Evolutionary conservation across 768 basidiomycete genomes (phyloP).

Genomic region (Favolaschia claudopus): DNA sequence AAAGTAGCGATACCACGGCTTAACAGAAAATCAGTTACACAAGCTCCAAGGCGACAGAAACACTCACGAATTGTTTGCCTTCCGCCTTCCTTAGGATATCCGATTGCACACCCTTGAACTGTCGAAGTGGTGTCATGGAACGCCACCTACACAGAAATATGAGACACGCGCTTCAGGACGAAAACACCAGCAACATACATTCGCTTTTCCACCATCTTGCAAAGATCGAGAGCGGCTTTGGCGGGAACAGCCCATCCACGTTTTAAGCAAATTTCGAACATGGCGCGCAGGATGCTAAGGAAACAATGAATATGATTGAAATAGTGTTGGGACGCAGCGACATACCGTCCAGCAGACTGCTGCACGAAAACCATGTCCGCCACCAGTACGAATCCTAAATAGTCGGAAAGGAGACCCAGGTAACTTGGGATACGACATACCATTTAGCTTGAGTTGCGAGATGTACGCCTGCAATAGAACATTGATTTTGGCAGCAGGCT

Average conservation of each 20-base stretch:
- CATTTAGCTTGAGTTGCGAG: conserved; percentile 92
- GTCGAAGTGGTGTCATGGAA: conserved; percentile 96
- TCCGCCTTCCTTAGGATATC: conserved; percentile 92
- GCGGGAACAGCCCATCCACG: conserved; percentile 98
- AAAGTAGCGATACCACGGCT: conserved; percentile 98
- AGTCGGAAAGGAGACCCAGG: not conserved
- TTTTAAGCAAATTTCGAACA: conserved; percentile 97
- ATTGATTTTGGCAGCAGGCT: conserved; percentile 97
- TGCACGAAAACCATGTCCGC: conserved; percentile 97
- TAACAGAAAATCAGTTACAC: conserved; percentile 10
- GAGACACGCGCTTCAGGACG: not conserved
- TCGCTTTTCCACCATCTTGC: conserved; percentile 93
- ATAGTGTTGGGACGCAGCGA: no score
- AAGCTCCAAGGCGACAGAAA: not conserved
- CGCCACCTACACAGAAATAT: conserved; percentile 73
- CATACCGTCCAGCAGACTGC: conserved; percentile 92
- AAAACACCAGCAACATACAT: conserved; percentile 58
- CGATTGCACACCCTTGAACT: conserved; percentile 90
- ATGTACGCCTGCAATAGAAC: conserved; percentile 95
- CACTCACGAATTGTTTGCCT: conserved; percentile 92
- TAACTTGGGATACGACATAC: conserved; percentile 38
- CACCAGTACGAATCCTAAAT: conserved; percentile 78
- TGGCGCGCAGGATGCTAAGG: conserved; percentile 86
- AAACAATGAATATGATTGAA: not conserved
- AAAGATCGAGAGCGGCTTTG: conserved; percentile 88